Percentiles rank a stretch among this genome's conserved stretches.
Evolutionary conservation across 2,329 filamentous ascomycete species (phyloP).

Genomic region (Penicillium sp.): DNA sequence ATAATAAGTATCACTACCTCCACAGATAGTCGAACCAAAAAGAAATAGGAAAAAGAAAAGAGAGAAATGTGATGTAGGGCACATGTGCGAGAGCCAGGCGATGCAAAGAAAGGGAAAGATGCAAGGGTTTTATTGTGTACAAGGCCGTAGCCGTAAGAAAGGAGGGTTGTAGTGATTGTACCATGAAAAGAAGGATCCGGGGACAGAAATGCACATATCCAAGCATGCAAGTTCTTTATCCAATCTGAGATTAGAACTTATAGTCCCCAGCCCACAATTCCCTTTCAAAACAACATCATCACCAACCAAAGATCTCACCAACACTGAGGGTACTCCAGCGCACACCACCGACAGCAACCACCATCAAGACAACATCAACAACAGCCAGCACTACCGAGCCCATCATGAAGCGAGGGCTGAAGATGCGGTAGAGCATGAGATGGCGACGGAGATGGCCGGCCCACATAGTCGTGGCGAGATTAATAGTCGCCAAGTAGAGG

Average conservation of each 20-base stretch:
- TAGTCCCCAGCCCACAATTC: neutral
- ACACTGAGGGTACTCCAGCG: conserved; percentile 76
- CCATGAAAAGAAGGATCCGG: neutral
- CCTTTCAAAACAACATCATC: conserved; percentile 18
- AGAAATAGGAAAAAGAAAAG: neutral
- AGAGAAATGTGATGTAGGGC: neutral
- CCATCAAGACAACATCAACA: conserved; percentile 71
- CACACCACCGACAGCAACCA: conserved; percentile 71
- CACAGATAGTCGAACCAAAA: neutral
- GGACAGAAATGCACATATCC: neutral
- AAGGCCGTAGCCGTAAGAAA: neutral
- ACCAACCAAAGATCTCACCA: conserved; percentile 85
- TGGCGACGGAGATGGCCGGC: conserved; percentile 84
- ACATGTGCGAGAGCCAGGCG: neutral
- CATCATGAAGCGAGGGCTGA: conserved; percentile 86
- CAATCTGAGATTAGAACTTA: neutral
- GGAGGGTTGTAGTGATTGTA: neutral
- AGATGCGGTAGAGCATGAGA: conserved; percentile 95
- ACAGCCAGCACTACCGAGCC: conserved; percentile 69
- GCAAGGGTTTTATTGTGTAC: neutral
- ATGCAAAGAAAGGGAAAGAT: neutral
- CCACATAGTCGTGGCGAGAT: conserved; percentile 85
- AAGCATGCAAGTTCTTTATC: neutral
- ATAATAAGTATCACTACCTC: neutral
- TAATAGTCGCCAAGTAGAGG: conserved; percentile 78